Conservation (phyloP, 306 rosid genomes). For the Casuarina glauca region DNA sequence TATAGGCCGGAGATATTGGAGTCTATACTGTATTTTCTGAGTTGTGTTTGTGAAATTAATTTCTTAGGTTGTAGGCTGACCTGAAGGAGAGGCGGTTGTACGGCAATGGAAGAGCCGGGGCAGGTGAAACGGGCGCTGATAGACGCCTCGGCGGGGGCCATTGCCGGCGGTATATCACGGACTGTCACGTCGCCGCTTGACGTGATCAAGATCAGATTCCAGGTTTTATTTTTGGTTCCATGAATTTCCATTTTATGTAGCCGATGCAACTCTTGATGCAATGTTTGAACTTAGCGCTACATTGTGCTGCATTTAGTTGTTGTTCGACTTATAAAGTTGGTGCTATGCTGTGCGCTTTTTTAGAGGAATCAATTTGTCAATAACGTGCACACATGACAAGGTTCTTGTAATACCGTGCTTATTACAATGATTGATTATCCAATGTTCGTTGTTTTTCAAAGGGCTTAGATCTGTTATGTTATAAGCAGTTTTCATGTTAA, state of each 20-base stretch:
- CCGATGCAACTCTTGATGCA: not conserved
- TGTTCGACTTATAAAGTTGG: not conserved
- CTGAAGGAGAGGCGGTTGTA: slow-evolving; percentile 27
- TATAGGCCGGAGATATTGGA: slow-evolving; percentile 1
- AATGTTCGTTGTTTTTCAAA: not conserved
- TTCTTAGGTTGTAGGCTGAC: slow-evolving; percentile 32
- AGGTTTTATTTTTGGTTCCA: slow-evolving; percentile 43
- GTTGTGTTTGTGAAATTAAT: not conserved
- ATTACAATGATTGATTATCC: not conserved
- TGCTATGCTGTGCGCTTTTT: not conserved
- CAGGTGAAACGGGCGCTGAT: slow-evolving; percentile 63
- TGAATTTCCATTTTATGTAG: not conserved
- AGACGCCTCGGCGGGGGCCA: slow-evolving; percentile 77
- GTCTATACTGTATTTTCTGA: not conserved
- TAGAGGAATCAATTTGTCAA: not conserved
- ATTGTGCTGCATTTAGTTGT: not conserved
- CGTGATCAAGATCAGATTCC: slow-evolving; percentile 95
- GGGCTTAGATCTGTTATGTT: not conserved
- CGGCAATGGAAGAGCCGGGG: slow-evolving; percentile 73
- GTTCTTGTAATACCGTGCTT: not conserved
- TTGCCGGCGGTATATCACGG: slow-evolving; percentile 82
- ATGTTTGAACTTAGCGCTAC: not conserved
- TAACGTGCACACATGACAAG: not conserved
- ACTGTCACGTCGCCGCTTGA: slow-evolving; percentile 93
- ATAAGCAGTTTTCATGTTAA: not conserved